Percentiles rank a stretch among this genome's conserved stretches.
Conservation (phyloP, 192 early-diverging fungal genomes). For the Funneliformis geosporum region DNA sequence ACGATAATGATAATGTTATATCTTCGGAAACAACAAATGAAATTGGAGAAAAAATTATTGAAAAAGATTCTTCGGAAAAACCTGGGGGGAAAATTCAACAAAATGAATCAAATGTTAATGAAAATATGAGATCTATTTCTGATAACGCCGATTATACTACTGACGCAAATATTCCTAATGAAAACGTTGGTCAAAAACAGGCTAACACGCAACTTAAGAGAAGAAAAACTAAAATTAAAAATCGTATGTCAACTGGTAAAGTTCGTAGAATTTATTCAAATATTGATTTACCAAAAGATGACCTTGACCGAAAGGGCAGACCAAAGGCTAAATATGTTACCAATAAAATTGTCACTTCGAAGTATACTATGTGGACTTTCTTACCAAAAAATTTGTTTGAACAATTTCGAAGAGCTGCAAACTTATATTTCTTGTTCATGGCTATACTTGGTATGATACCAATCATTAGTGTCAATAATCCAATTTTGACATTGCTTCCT, state of each 20-base stretch:
- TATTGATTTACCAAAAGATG: conserved; percentile 56
- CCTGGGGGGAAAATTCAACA: background rate
- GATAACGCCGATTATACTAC: background rate
- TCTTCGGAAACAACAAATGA: background rate
- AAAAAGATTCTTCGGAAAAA: background rate
- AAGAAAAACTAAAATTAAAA: conserved; percentile 49
- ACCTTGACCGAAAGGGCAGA: conserved; percentile 53
- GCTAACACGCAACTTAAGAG: conserved; percentile 32
- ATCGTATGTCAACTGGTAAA: conserved; percentile 46
- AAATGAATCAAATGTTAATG: no score
- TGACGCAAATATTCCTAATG: conserved; percentile 7
- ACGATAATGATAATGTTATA: background rate
- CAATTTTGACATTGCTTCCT: conserved; percentile 78
- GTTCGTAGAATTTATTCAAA: conserved; percentile 66
- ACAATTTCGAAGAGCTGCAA: conserved; percentile 83
- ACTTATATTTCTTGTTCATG: conserved; percentile 86
- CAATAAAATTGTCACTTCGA: conserved; percentile 88
- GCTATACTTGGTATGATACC: conserved; percentile 83
- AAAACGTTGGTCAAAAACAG: background rate
- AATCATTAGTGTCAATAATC: conserved; percentile 76
- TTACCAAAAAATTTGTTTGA: conserved; percentile 90
- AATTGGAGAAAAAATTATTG: background rate
- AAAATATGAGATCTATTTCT: background rate
- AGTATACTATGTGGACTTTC: conserved; percentile 86
- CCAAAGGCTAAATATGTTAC: conserved; percentile 61